phyloP scores from a whole-genome alignment of 2,329 filamentous ascomycete genomes.

The Massarina eburnea region DNA sequence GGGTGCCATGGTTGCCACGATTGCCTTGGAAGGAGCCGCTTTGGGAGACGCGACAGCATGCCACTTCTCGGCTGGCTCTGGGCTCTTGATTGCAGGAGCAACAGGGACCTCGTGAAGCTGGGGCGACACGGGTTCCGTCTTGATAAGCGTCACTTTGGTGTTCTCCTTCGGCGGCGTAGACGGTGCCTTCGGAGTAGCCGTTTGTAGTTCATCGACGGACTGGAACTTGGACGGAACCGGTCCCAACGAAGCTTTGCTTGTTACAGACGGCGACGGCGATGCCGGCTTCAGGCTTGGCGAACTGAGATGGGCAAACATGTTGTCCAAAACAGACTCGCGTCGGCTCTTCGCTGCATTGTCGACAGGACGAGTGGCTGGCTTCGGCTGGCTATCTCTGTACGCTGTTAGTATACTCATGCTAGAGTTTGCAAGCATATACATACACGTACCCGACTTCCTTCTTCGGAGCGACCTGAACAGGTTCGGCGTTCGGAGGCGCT shows the following conservation, averaged over 20 bases:
- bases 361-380: too few relatives aligned
- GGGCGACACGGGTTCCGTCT: not conserved
- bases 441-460: slow-evolving; percentile 15
- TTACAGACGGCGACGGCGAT: not conserved
- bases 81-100: not conserved
- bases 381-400: too few relatives aligned
- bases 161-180: not conserved
- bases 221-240: not conserved
- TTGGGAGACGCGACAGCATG: not conserved
- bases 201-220: not conserved
- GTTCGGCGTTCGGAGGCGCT: slow-evolving; percentile 2
- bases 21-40: too few relatives aligned
- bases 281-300: not conserved
- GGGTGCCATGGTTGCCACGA: too few relatives aligned
- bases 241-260: not conserved
- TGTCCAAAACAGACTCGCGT: slow-evolving; percentile 16
- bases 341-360: too few relatives aligned
- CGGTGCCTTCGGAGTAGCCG: not conserved
- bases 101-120: not conserved
- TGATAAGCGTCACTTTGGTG: not conserved
- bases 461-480: slow-evolving; percentile 11
- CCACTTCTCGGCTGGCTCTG: not conserved
- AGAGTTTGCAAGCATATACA: too few relatives aligned
- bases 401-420: too few relatives aligned
- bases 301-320: slow-evolving; percentile 23